Evolutionary conservation across 495 filamentous ascomycete species (phyloP), one percentile per base, ranked within the genome.

Genomic region (Lasiosphaeris hirsuta): DNA sequence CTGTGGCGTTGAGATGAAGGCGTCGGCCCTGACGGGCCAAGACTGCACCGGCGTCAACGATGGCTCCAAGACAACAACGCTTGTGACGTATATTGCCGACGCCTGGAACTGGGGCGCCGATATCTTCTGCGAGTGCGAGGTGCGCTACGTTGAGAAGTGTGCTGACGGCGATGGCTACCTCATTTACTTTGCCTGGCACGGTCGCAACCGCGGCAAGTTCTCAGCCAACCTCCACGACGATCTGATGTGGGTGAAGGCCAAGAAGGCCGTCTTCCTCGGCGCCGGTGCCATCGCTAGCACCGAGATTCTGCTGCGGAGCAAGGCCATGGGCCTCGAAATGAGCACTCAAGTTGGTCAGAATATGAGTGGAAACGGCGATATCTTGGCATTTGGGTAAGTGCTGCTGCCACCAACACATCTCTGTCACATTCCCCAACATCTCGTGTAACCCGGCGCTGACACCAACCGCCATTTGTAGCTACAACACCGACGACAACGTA

Each of bases 91-190:
- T 58, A 68, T 88, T 6, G 75, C 80, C n/a, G 86, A 90, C 67
- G 84, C 86, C 18, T 89, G 85, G 86, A 86, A 88, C 65, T 86
- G 84, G 83, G 86, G 84, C 17, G 84, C 86, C 35, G 84, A 89
- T 62, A 82, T 89, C 62, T 90, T 90, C 62, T 89, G 86, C 61
- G 78, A 86, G 60, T 86, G 84, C 54, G 86, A 88, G 67, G 84
- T 88, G 36, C 75, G 83, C 54, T 83, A 87, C 60, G 75, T 90
- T 62, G 79, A 83, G 50, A 78, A 83, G 56, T 72, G 74, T 46
- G 72, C 74, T 10, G 62, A 73, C 6, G 66, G 73, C 35, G 69
- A 72, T 2, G 83, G 85, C 11, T 88, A 86, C 62, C 69, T 84
- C 10, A 69, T 88, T 14, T 84, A 83, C 67, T 88, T 85, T 62